Conservation (phyloP, 2,329 filamentous ascomycete species). For the Falciphora oryzae region DNA sequence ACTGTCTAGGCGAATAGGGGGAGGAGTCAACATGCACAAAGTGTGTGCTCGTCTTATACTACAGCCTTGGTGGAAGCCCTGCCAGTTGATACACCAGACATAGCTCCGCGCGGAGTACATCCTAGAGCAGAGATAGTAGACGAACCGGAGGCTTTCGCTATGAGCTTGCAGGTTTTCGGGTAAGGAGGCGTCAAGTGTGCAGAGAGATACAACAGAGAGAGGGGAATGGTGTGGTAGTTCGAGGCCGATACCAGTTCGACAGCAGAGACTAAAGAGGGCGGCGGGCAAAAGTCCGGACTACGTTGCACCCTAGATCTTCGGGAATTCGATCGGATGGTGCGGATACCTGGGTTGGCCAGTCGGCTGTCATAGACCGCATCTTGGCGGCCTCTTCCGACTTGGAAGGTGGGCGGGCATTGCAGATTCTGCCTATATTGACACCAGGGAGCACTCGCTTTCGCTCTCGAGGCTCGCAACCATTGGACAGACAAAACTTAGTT, state of each 20-base stretch:
- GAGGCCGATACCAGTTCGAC: background rate
- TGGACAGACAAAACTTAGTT: too few species aligned
- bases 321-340: background rate
- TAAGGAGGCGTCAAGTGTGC: background rate
- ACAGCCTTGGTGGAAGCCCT: background rate
- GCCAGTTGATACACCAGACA: background rate
- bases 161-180: background rate
- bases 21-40: background rate
- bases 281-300: background rate
- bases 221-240: background rate
- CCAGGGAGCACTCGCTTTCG: background rate
- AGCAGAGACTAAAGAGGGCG: background rate
- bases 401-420: background rate
- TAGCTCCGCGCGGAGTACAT: background rate
- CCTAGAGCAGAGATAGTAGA: background rate
- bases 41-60: background rate
- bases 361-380: background rate
- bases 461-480: too few species aligned
- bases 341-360: background rate
- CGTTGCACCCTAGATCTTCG: background rate
- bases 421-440: background rate
- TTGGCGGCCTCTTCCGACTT: background rate
- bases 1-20: background rate
- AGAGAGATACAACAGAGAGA: background rate
- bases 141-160: too few species aligned